Percentiles rank a stretch among this genome's conserved stretches.
Evolutionary conservation across 164 flowering plant genomes (phyloP).

Genomic region (Houttuynia cordata): DNA sequence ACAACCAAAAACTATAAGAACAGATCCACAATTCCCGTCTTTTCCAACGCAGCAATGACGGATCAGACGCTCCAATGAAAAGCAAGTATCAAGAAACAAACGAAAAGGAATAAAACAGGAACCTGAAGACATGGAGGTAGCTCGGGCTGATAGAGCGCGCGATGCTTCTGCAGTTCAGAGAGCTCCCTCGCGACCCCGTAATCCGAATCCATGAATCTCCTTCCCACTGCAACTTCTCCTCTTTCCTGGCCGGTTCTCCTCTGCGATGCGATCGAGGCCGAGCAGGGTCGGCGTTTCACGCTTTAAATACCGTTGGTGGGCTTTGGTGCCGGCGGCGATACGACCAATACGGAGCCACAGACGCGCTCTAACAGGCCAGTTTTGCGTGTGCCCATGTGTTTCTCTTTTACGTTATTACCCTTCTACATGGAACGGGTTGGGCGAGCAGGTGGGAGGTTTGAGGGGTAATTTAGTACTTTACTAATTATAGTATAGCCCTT

Average conservation of each 20-base stretch:
- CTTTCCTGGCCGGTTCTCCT: neutral
- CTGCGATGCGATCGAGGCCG: neutral
- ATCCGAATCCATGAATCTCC: slow-evolving; percentile 71
- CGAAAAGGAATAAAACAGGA: neutral
- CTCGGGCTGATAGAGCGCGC: slow-evolving; percentile 63
- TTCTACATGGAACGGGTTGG: too few relatives aligned
- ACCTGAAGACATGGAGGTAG: slow-evolving; percentile 99
- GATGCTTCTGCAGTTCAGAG: slow-evolving; percentile 75
- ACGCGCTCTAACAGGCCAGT: too few relatives aligned
- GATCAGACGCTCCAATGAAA: neutral
- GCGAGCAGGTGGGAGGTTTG: too few relatives aligned
- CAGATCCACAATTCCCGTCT: too few relatives aligned
- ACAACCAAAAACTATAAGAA: too few relatives aligned
- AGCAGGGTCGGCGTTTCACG: neutral
- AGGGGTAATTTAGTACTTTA: too few relatives aligned
- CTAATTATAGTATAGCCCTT: too few relatives aligned
- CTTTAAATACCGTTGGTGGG: neutral
- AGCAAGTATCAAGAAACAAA: neutral
- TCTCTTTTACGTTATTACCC: too few relatives aligned
- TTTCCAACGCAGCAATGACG: neutral
- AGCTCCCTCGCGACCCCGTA: slow-evolving; percentile 84
- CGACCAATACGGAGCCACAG: neutral
- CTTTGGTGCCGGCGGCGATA: neutral
- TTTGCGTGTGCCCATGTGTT: too few relatives aligned
- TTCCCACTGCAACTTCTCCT: neutral